Base-by-base conservation (phyloP, 192 early-diverging fungal genomes). In the Coemansia sp. region DNA sequence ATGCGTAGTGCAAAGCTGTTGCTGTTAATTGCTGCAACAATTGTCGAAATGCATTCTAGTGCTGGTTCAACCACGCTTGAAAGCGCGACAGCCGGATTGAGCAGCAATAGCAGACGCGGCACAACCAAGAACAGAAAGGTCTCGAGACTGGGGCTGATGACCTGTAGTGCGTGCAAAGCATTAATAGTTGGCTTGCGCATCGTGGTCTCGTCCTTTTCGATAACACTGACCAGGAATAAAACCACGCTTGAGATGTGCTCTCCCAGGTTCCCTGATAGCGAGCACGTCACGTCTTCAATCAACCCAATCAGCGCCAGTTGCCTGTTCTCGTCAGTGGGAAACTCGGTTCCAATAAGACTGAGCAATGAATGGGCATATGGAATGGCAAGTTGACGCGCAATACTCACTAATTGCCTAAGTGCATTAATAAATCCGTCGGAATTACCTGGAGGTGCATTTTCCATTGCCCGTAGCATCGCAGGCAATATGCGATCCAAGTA, bases 121-220 rank as follows among this genome's bases (percentile, higher is more conserved):
- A 98, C 89, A 32, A 99, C 90, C 34, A 98, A 79, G 74, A 94
- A 93, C 84, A 99, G 85, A 67, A 95, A 96, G 42, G 96, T 94
- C 73, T 98, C 95, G 45, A 99, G 88, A 69, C 94, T 96, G 7
- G 90, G 82, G 9, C 94, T 93, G 83, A 98, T 91, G 5, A 90
- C 86, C 32, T 90, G 85, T 67, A 98, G 81, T 0, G 93, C 94
- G 51, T 93, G 87, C 17, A 98, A 70, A 1, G 93, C 91, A 62
- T 87, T 86, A 32, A 86, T 79, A 0, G 92, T 90, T 0, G 88
- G 84, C 19, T 85, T 77, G 17, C 89, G 89, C 27, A 80, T 68
- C 19, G 93, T 91, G 3, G 90, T 88, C 8, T 85, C 72, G 68
- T 98, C 97, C 1, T 80, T 69, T 32, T 97, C 95, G 63, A 97